Conservation (phyloP, 23 red algal species). For the Gracilaria gracilis region DNA sequence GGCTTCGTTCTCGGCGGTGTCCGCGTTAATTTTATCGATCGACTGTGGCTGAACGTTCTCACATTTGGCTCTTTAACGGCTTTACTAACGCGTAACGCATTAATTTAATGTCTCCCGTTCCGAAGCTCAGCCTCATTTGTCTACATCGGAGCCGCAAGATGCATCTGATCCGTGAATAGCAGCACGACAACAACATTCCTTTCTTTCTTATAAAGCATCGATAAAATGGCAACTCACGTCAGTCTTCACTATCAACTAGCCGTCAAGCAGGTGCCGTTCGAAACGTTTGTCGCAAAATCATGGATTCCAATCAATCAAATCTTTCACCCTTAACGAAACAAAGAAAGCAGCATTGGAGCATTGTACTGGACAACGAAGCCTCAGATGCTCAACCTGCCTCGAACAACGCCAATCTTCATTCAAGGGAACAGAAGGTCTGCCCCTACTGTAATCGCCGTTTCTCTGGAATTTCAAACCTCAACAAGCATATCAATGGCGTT, state of each 20-base stretch:
- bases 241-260: neutral
- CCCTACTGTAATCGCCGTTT: slow-evolving; percentile 1
- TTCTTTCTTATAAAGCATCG: neutral
- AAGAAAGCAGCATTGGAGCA: slow-evolving; percentile 8
- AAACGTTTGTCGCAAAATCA: neutral
- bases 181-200: neutral
- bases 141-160: neutral
- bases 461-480: slow-evolving; percentile 57
- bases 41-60: neutral
- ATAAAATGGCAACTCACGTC: neutral
- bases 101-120: neutral
- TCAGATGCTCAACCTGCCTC: neutral
- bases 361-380: neutral
- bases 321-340: neutral
- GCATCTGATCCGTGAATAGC: neutral
- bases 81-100: neutral
- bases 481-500: slow-evolving; percentile 65
- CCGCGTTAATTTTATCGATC: neutral
- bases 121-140: neutral
- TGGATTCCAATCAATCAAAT: too few relatives aligned
- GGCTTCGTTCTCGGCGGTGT: too few relatives aligned
- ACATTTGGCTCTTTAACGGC: neutral
- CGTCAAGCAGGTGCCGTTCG: neutral
- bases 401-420: neutral
- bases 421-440: slow-evolving; percentile 13